Base-by-base conservation (phyloP, 1,139 yeast genomes). In the Blastobotrys apis region DNA sequence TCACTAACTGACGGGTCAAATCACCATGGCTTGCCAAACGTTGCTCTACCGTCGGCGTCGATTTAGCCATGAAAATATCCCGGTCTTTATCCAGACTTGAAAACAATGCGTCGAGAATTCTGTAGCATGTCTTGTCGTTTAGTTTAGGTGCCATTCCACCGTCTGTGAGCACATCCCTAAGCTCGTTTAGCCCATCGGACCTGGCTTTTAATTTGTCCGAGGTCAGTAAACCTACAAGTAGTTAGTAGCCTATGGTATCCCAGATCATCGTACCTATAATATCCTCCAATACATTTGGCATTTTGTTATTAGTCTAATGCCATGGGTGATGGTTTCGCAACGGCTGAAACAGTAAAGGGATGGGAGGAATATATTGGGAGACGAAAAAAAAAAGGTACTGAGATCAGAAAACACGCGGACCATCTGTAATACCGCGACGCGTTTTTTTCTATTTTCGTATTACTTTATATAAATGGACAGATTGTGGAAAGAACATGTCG, bases 381-480 rank as follows among this genome's bases (percentile, higher is more conserved):
- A n/a, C n/a, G n/a, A n/a, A n/a, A n/a, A n/a, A n/a, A n/a, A n/a
- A n/a, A n/a, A n/a, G n/a, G n/a, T n/a, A n/a, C n/a, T n/a, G n/a
- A n/a, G n/a, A n/a, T n/a, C n/a, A n/a, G n/a, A n/a, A n/a, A n/a
- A n/a, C n/a, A n/a, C n/a, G n/a, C n/a, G n/a, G n/a, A n/a, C n/a
- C n/a, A n/a, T n/a, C n/a, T n/a, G n/a, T n/a, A n/a, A n/a, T n/a
- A n/a, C n/a, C n/a, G n/a, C n/a, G n/a, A n/a, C n/a, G n/a, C n/a
- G n/a, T n/a, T n/a, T n/a, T n/a, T 23, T 29, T 5, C 33, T 36
- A 33, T 33, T 58, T 62, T 22, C 71, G 63, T 2, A 57, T 54
- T 43, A 73, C 57, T 40, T 65, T 65, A 52, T 69, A 73, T 46
- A 75, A 50, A 51, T 66, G 67, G 19, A 74, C 77, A 21, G 70